A percentile compares a stretch with the other conserved stretches of the same genome.
Evolutionary conservation across 75 land plant species (phyloP).

Genomic region (Cunninghamia lanceolata): DNA sequence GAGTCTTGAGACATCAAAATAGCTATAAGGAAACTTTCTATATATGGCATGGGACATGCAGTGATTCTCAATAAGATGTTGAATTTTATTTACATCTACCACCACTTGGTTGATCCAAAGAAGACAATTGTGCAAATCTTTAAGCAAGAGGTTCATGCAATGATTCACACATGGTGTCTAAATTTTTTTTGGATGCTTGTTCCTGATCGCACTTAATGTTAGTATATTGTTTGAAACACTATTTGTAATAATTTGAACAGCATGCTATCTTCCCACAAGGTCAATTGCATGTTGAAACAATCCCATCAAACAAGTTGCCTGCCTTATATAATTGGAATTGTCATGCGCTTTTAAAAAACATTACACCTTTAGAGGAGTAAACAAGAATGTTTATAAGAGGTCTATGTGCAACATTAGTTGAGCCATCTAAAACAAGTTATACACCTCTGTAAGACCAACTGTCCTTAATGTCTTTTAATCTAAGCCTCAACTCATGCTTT

Average conservation of each 20-base stretch:
- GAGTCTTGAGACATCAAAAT: too few relatives aligned
- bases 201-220: neutral
- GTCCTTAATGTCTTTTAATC: neutral
- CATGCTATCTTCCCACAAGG: neutral
- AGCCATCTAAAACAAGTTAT: neutral
- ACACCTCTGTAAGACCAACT: neutral
- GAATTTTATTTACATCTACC: too few relatives aligned
- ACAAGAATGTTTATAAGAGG: neutral
- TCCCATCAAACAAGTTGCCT: neutral
- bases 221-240: neutral
- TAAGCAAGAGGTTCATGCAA: too few relatives aligned
- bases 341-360: neutral
- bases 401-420: neutral
- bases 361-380: neutral
- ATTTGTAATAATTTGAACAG: neutral
- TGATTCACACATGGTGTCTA: too few relatives aligned
- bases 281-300: neutral
- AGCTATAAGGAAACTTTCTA: too few relatives aligned
- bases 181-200: too few relatives aligned
- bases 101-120: too few relatives aligned
- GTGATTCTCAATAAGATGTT: too few relatives aligned
- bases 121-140: too few relatives aligned
- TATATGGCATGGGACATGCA: too few relatives aligned
- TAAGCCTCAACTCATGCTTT: neutral
- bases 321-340: neutral